Evolutionary conservation across 257 asterid species (phyloP), one percentile per base, ranked within the genome.

Genomic region (Parsonsia alboflavescens): DNA sequence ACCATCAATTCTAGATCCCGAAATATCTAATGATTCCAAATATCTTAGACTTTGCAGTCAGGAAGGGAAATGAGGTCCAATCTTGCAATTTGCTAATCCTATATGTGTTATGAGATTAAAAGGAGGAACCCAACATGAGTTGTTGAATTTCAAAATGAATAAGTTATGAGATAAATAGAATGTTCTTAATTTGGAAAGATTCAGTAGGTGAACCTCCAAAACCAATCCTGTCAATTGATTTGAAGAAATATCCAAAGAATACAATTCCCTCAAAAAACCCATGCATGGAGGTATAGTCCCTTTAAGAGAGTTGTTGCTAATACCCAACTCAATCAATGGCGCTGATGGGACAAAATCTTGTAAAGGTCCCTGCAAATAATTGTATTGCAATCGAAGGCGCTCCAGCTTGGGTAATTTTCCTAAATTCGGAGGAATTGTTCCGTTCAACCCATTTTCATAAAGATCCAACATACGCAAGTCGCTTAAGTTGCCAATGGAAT

Each of bases 91-190:
- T 33, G 39, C 39, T 19, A 84, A 71, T 0, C 1, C 2, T 49
- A 84, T 16, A 21, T 0, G 2, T n/a, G n/a, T n/a, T n/a, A 17
- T 11, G 30, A 84, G 30, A 4, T 81, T 76, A 30, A 81, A 81
- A 73, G 79, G 77, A 65, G 85, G 88, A 66, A 11, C 33, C 88
- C 85, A 81, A 16, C 71, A 46, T 0, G 54, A 36, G 54, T 33
- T 33, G 39, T 33, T 33, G 39, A 33, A 33, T 33, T 33, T 33
- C 39, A 33, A 33, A 33, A 33, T 33, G 2, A 33, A 33, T 33
- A 33, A 33, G 39, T 33, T 33, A 33, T 33, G 39, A 33, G 39
- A 33, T 72, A 82, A 73, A 49, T 75, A 75, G 57, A 82, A 48
- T 2, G 0, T 0, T 2, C 19, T 28, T 10, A 85, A 57, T 28